These are phyloP conservation scores for Beverwykella pulmonaria DNA, from an alignment of 495 filamentous ascomycete genomes.

Conservation along the genomic window DNA sequence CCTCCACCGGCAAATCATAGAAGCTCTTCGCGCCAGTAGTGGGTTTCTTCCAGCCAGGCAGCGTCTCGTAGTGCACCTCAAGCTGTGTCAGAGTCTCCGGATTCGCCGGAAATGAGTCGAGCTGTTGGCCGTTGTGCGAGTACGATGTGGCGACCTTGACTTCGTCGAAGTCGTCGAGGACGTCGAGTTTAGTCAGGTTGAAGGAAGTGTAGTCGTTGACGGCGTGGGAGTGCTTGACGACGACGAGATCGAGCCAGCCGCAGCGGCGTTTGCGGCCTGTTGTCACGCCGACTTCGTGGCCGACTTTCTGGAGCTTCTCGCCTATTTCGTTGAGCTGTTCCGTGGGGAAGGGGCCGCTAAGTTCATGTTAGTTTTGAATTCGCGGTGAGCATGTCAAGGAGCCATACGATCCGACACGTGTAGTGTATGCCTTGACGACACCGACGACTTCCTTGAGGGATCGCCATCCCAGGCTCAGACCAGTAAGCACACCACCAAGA, in stretches of 20 bases:
- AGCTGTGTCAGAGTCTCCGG: slow-evolving; percentile 62
- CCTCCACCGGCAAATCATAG: slow-evolving; percentile 73
- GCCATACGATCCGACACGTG: slow-evolving; percentile 37
- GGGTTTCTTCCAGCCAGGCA: slow-evolving; percentile 76
- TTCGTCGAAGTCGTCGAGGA: slow-evolving; percentile 79
- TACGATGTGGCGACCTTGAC: slow-evolving; percentile 81
- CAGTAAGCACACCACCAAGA: slow-evolving; percentile 75
- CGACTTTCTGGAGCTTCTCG: slow-evolving; percentile 64
- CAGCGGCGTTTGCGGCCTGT: slow-evolving; percentile 83
- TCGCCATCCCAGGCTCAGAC: slow-evolving; percentile 51
- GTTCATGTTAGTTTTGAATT: slow-evolving; percentile 52
- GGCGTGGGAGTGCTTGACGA: slow-evolving; percentile 67
- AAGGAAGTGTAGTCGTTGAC: slow-evolving; percentile 54
- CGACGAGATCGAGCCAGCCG: slow-evolving; percentile 88
- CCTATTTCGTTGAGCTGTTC: slow-evolving; percentile 57
- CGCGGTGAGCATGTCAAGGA: neutral
- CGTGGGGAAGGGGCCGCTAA: slow-evolving; percentile 81
- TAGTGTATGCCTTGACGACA: slow-evolving; percentile 83
- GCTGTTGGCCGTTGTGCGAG: slow-evolving; percentile 52
- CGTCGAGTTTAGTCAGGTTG: slow-evolving; percentile 88
- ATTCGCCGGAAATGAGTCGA: slow-evolving; percentile 69
- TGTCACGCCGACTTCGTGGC: slow-evolving; percentile 75
- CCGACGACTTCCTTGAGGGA: slow-evolving; percentile 68
- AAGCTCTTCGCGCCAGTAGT: slow-evolving; percentile 65
- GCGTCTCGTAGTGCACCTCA: slow-evolving; percentile 68